A percentile compares a stretch with the other conserved stretches of the same genome.
phyloP scores from a whole-genome alignment of 495 filamentous ascomycete genomes.

The Talaromyces liani region DNA sequence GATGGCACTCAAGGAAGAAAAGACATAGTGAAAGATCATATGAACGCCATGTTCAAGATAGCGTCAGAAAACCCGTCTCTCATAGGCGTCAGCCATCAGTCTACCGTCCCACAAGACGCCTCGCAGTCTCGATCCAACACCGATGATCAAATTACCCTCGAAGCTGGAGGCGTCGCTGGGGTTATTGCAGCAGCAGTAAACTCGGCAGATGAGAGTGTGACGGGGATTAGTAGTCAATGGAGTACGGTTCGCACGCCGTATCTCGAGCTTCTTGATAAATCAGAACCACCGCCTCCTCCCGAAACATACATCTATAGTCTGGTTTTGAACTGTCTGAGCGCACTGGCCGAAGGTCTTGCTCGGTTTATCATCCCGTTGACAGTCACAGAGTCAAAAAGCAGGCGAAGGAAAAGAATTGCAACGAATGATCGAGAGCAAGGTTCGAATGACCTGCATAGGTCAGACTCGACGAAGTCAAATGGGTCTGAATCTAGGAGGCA shows the following conservation, averaged over 20 bases:
- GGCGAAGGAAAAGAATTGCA: conserved; percentile 41
- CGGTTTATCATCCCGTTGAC: conserved; percentile 89
- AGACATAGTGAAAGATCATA: conserved; percentile 69
- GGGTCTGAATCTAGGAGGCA: conserved; percentile 44
- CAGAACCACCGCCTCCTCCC: conserved; percentile 71
- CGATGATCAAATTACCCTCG: conserved; percentile 76
- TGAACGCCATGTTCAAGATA: conserved; percentile 75
- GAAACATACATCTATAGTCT: conserved; percentile 93
- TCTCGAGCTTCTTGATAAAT: conserved; percentile 90
- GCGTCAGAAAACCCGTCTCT: conserved; percentile 82
- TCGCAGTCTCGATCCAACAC: conserved; percentile 37
- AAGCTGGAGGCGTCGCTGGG: conserved; percentile 80
- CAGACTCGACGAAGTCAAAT: conserved; percentile 24
- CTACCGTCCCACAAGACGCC: conserved; percentile 57
- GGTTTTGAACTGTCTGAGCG: conserved; percentile 78
- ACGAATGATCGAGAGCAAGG: conserved; percentile 28
- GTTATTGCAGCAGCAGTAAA: conserved; percentile 74
- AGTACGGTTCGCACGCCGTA: conserved; percentile 82
- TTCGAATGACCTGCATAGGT: conserved; percentile 30
- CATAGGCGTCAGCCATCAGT: conserved; percentile 83
- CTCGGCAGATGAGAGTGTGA: conserved; percentile 51
- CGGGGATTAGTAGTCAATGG: conserved; percentile 83
- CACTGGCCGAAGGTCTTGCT: conserved; percentile 82
- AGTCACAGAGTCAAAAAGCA: conserved; percentile 51
- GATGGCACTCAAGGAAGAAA: conserved; percentile 68